These are phyloP conservation scores for Chara braunii DNA, from an alignment of 139 green algal genomes.

Conservation along the genomic window DNA sequence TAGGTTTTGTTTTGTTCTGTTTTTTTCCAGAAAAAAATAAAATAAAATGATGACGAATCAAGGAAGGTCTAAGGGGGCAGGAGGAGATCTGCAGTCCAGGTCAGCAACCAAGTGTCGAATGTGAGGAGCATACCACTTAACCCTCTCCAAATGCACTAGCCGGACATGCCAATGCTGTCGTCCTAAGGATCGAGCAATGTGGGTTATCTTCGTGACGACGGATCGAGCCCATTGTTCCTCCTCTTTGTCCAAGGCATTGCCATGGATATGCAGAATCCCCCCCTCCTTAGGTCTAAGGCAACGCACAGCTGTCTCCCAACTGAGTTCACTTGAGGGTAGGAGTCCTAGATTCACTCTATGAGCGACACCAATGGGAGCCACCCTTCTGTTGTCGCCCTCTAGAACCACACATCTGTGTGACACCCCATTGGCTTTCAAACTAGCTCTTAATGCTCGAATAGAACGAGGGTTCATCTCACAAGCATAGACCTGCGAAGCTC, in stretches of 20 bases:
- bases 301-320: slow-evolving; percentile 55
- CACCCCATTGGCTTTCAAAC: slow-evolving; percentile 51
- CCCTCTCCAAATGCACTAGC: slow-evolving; percentile 52
- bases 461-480: slow-evolving; percentile 73
- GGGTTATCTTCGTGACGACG: slow-evolving; percentile 26
- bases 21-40: too few species aligned
- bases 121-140: slow-evolving; percentile 73
- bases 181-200: slow-evolving; percentile 9
- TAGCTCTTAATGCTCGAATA: slow-evolving; percentile 47
- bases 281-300: slow-evolving; percentile 49
- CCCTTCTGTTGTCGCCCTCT: slow-evolving; percentile 51
- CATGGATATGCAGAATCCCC: slow-evolving; percentile 66
- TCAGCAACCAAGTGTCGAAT: slow-evolving; percentile 64
- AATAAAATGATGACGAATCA: too few species aligned
- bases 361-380: slow-evolving; percentile 53
- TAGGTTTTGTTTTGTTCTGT: too few species aligned
- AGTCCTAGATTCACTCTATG: slow-evolving; percentile 65
- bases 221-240: slow-evolving; percentile 47
- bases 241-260: slow-evolving; percentile 47
- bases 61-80: background rate
- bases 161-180: slow-evolving; percentile 26
- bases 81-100: slow-evolving; percentile 37
- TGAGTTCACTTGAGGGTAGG: slow-evolving; percentile 50
- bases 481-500: slow-evolving; percentile 52
- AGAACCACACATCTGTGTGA: slow-evolving; percentile 50